Evolutionary conservation across 192 early-diverging fungal species (phyloP).

Genomic region (Mortierella alpina): DNA sequence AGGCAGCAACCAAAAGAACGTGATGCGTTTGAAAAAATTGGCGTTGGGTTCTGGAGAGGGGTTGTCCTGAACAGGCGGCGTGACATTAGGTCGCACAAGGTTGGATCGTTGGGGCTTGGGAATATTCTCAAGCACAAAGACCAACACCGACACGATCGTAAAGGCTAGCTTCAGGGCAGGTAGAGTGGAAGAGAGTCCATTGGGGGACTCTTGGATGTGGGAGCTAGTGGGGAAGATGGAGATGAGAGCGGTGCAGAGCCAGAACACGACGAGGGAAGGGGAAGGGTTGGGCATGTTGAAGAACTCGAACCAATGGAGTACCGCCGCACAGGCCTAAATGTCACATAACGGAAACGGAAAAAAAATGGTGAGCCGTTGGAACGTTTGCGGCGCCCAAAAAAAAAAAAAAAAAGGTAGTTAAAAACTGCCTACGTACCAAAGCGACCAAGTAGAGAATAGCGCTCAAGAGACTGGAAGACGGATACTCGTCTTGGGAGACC

Average conservation of each 20-base stretch:
- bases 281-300: constrained; percentile 55
- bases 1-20: constrained; percentile 54
- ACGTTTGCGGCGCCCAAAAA: not conserved
- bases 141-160: constrained; percentile 42
- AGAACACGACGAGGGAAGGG: constrained; percentile 62
- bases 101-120: constrained; percentile 47
- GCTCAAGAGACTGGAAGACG: constrained; percentile 21
- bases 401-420: not conserved
- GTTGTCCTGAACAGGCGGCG: constrained; percentile 8
- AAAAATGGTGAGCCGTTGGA: not conserved
- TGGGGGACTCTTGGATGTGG: constrained; percentile 25
- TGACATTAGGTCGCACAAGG: constrained; percentile 37
- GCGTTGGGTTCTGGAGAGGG: constrained; percentile 38
- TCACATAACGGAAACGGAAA: not conserved
- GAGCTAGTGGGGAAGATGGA: constrained; percentile 58
- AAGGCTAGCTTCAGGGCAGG: constrained; percentile 45
- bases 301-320: constrained; percentile 36
- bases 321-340: constrained; percentile 5
- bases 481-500: not conserved
- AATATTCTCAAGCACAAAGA: constrained; percentile 59
- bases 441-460: constrained; percentile 21
- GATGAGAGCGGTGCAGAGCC: constrained; percentile 55
- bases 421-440: constrained; percentile 7
- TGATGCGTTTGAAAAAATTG: constrained; percentile 48
- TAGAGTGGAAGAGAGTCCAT: constrained; percentile 16